Percentiles rank a stretch among this genome's conserved stretches.
phyloP scores from a whole-genome alignment of 2,329 filamentous ascomycete genomes.

The Hysterium pulicare region DNA sequence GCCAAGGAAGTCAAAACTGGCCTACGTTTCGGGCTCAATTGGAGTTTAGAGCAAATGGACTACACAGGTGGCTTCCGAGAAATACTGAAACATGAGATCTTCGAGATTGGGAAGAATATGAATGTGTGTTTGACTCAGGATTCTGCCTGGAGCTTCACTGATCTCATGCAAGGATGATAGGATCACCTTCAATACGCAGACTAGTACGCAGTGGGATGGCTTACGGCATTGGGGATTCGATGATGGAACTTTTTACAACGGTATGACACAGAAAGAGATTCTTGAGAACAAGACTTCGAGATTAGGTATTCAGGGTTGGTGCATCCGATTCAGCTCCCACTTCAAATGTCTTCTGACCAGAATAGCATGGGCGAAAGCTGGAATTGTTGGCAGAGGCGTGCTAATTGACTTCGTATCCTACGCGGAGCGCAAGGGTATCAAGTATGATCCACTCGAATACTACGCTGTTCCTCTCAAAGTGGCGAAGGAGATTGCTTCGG shows the following conservation, averaged over 20 bases:
- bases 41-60: conserved; percentile 22
- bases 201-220: conserved; percentile 55
- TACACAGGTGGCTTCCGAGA: conserved; percentile 19
- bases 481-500: conserved; percentile 15
- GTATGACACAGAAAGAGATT: conserved; percentile 17
- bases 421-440: conserved; percentile 15
- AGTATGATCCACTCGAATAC: conserved; percentile 16
- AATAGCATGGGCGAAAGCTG: conserved; percentile 19
- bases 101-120: conserved; percentile 20
- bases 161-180: conserved; percentile 15
- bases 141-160: no score
- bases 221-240: conserved; percentile 20
- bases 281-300: conserved; percentile 12
- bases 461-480: conserved; percentile 13
- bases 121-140: conserved; percentile 9
- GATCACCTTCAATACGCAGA: conserved; percentile 55
- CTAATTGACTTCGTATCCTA: conserved; percentile 20
- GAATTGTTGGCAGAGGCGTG: conserved; percentile 21
- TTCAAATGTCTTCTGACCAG: conserved; percentile 1
- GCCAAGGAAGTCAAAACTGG: conserved; percentile 19
- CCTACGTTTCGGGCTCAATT: conserved; percentile 17
- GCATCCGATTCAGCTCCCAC: neutral
- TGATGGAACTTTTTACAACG: conserved; percentile 20
- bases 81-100: conserved; percentile 20
- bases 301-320: conserved; percentile 18